Base-by-base conservation (phyloP, 2,329 filamentous ascomycete genomes). In the Penicillium sp. region DNA sequence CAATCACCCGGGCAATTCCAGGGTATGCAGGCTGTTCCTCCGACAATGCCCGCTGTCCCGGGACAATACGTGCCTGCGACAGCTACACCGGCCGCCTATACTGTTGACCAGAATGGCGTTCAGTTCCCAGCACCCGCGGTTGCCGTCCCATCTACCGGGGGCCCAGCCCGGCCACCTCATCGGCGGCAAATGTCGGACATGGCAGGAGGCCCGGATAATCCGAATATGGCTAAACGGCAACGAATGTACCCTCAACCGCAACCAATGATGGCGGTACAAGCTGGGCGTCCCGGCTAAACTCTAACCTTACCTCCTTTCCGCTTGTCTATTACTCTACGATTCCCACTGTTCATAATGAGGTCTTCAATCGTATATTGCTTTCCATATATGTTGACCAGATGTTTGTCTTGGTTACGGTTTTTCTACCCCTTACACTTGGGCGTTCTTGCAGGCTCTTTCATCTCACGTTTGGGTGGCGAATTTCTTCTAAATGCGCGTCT, bases 101-200 rank as follows among this genome's bases (percentile, higher is more conserved):
- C 68, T 15, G 67, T 74, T 24, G 71, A 73, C 42, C 70, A 70
- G 48, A 73, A 71, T 47, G 70, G 70, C 24, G 67, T 74, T 21
- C 73, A 73, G 52, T 76, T 71, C 51, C 67, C 70, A 33, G 58
- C 71, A 31, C 64, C 70, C 21, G 54, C 68, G 18, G 69, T 74
- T 7, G 63, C 71, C 8, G 62, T 75, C 26, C 64, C 69, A 59
- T 62, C 65, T 4, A 60, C 62, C 23, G 64, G 68, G 45, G 52
- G 52, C 45, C 47, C 68, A 34, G 54, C 64, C 42, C 67, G 66
- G 26, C 70, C 68, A 34, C 73, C 72, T 46, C 81, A 84, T 57
- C 76, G 83, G 56, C 74, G 83, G 60, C 81, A 82, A 51, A 79
- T 85, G n/a, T 84, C 81, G 2, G 82, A 85, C 29, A 83, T 86